A percentile compares a stretch with the other conserved stretches of the same genome.
Conservation (phyloP, 768 basidiomycete genomes). For the Lactifluus echinatus region DNA sequence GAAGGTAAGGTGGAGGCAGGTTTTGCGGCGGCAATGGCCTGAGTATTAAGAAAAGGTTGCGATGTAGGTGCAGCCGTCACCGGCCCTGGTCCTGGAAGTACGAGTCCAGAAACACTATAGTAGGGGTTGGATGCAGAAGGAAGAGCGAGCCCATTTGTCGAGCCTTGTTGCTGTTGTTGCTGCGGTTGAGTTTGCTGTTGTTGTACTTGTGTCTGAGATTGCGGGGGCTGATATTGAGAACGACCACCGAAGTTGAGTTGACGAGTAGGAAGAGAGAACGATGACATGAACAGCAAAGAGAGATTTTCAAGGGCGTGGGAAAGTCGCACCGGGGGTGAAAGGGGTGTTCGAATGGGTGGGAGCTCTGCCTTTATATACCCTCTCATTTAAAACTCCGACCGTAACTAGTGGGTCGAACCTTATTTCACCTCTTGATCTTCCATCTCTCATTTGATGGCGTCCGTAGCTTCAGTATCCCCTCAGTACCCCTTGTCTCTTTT, state of each 20-base stretch:
- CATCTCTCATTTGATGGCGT: slow-evolving; percentile 12
- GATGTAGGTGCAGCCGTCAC: slow-evolving; percentile 37
- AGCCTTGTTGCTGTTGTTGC: slow-evolving; percentile 30
- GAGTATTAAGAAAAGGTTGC: slow-evolving; percentile 26
- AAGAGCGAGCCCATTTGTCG: slow-evolving; percentile 49
- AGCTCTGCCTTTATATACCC: slow-evolving; percentile 15
- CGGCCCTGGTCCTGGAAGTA: slow-evolving; percentile 47
- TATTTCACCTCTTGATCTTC: slow-evolving; percentile 20
- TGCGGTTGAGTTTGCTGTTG: slow-evolving; percentile 38
- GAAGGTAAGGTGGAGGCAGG: slow-evolving; percentile 25
- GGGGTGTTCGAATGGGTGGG: not conserved
- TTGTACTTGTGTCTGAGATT: slow-evolving; percentile 34
- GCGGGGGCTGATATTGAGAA: slow-evolving; percentile 34
- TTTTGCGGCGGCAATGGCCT: slow-evolving; percentile 24
- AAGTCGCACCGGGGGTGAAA: slow-evolving; percentile 16
- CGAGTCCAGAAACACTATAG: slow-evolving; percentile 35
- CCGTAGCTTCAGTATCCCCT: not conserved
- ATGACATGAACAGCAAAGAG: slow-evolving; percentile 31
- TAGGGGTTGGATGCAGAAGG: slow-evolving; percentile 36
- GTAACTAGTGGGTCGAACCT: slow-evolving; percentile 12
- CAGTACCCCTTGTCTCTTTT: not conserved
- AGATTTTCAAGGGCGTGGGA: slow-evolving; percentile 19
- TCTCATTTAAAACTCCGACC: slow-evolving; percentile 14
- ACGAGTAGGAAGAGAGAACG: slow-evolving; percentile 64
- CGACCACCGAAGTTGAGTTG: slow-evolving; percentile 73